Base-by-base conservation (phyloP, 345 rosid species). In the Corchorus capsularis region DNA sequence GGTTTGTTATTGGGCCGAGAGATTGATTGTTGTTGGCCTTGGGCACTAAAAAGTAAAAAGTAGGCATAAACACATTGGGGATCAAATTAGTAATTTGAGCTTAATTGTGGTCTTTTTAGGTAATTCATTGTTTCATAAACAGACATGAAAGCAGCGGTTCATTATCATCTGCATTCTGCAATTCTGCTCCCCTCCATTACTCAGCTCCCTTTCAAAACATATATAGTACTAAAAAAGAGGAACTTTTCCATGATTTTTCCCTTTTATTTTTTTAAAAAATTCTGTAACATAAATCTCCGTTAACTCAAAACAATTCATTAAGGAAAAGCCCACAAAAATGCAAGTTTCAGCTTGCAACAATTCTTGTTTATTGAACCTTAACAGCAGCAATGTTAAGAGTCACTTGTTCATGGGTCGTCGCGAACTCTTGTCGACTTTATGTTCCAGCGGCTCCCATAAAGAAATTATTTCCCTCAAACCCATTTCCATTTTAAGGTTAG, bases 401-500 rank as follows among this genome's bases (percentile, higher is more conserved):
- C 79, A 80, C 70, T 80, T 71, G 50, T 74, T 79, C 34, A 53
- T 85, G 69, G 79, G 82, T 68, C 83, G 86, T 67, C 70, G 84
- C 12, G 63, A 77, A 67, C 86, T 85, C 75, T 76, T 85, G 55
- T 81, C 88, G 67, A 77, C 83, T 53, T 79, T 78, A 3, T 87
- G 82, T 78, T 86, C 84, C 63, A 78, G 70, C 69, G 75, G 73
- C 27, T 75, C 82, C 16, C 75, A 60, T 14, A 52, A 54, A 45
- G 78, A 75, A 39, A 62, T 55, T 49, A 59, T 72, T 77, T 80
- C 84, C 37, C 65, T 74, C 79, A 79, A 53, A 61, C 78, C 82
- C 64, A 64, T 77, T 63, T 82, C 86, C 66, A 64, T 78, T 32
- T 45, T 75, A 35, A 84, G 85, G 91, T 87, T 56, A 74, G 52